A percentile compares a stretch with the other conserved stretches of the same genome.
These are phyloP conservation scores for Ascodesmis nigricans DNA, from an alignment of 495 filamentous ascomycete species.

Conservation along the genomic window DNA sequence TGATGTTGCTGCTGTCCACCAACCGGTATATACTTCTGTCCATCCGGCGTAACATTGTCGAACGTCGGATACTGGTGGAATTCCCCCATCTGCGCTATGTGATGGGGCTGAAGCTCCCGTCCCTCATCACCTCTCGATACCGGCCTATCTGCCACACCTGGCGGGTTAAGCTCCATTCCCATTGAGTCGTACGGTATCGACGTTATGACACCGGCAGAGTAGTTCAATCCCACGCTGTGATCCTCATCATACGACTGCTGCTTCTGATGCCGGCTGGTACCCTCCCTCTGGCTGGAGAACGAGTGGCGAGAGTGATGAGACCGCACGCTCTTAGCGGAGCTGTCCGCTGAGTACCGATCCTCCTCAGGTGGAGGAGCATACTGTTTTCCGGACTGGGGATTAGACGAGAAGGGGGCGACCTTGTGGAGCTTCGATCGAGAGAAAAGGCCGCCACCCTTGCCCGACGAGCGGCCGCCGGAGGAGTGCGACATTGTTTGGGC, in stretches of 20 bases:
- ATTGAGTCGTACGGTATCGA: conserved; percentile 72
- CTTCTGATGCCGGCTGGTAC: background rate
- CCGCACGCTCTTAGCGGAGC: conserved; percentile 9
- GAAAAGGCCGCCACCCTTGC: conserved; percentile 18
- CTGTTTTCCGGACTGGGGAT: conserved; percentile 6
- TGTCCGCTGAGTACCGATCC: conserved; percentile 10
- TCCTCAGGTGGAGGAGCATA: conserved; percentile 1
- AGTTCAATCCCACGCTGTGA: conserved; percentile 32
- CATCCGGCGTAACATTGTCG: conserved; percentile 34
- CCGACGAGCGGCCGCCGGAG: conserved; percentile 10
- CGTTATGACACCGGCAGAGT: conserved; percentile 68
- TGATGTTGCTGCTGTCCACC: too few relatives aligned
- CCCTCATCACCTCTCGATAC: conserved; percentile 44
- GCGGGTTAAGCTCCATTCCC: conserved; percentile 39
- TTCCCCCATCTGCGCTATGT: conserved; percentile 32
- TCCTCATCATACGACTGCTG: conserved; percentile 1
- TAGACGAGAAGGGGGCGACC: conserved; percentile 13
- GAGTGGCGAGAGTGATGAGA: conserved; percentile 16
- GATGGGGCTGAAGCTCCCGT: conserved; percentile 17
- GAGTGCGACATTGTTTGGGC: conserved; percentile 9
- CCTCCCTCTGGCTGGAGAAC: conserved; percentile 9
- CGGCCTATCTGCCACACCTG: conserved; percentile 37
- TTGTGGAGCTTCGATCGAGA: conserved; percentile 19
- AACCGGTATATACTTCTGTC: conserved; percentile 22
- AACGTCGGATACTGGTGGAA: conserved; percentile 79